These are phyloP conservation scores for Chaetomium strumarium DNA, from an alignment of 2,329 filamentous ascomycete genomes.

Conservation along the genomic window DNA sequence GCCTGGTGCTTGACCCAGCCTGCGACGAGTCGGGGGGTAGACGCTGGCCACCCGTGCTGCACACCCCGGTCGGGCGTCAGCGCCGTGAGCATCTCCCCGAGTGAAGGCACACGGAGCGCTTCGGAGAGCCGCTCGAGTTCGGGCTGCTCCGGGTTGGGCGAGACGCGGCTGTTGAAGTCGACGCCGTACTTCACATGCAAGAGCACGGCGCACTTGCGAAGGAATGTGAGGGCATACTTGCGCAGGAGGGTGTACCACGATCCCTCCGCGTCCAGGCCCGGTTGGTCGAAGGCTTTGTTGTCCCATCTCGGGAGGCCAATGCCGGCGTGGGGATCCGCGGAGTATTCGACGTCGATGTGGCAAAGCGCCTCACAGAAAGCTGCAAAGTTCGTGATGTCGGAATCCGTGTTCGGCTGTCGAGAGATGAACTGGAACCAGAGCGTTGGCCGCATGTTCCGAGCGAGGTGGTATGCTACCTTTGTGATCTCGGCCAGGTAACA, in stretches of 20 bases:
- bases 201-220: slow-evolving; percentile 78
- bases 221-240: slow-evolving; percentile 82
- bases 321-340: slow-evolving; percentile 22
- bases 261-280: slow-evolving; percentile 46
- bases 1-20: slow-evolving; percentile 71
- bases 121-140: slow-evolving; percentile 80
- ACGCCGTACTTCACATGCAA: slow-evolving; percentile 85
- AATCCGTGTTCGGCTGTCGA: slow-evolving; percentile 36
- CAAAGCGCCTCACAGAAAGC: slow-evolving; percentile 48
- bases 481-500: slow-evolving; percentile 90
- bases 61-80: slow-evolving; percentile 40
- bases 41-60: slow-evolving; percentile 45
- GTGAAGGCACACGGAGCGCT: slow-evolving; percentile 66
- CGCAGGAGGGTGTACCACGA: slow-evolving; percentile 58
- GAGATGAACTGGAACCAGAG: slow-evolving; percentile 44
- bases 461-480: slow-evolving; percentile 63
- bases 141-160: slow-evolving; percentile 57
- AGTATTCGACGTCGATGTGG: slow-evolving; percentile 39
- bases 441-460: slow-evolving; percentile 46
- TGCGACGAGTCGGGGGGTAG: slow-evolving; percentile 41
- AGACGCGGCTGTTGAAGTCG: slow-evolving; percentile 69
- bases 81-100: slow-evolving; percentile 70
- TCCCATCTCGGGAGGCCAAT: slow-evolving; percentile 29
- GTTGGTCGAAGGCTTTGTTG: slow-evolving; percentile 50
- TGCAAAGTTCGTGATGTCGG: slow-evolving; percentile 48